These are phyloP conservation scores for Daedalea quercina DNA, from an alignment of 768 basidiomycete species.

Conservation along the genomic window DNA sequence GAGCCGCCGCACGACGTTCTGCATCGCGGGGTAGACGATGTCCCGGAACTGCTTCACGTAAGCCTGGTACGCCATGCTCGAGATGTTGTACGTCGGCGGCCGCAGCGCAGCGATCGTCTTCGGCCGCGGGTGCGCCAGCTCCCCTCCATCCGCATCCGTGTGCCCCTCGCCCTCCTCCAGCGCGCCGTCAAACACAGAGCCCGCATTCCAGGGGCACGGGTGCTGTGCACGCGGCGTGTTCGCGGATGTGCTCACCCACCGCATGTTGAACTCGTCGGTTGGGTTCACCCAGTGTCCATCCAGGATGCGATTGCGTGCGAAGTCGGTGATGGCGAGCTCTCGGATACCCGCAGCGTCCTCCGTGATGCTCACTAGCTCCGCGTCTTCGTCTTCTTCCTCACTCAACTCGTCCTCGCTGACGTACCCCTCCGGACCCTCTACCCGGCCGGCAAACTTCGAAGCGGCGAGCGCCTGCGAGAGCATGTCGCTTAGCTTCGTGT, in stretches of 20 bases:
- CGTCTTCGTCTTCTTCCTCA: constrained; percentile 37
- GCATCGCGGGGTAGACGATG: constrained; percentile 60
- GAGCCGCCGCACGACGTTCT: constrained; percentile 58
- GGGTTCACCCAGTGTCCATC: constrained; percentile 76
- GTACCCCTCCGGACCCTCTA: constrained; percentile 31
- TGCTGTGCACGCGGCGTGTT: constrained; percentile 27
- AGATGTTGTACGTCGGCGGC: constrained; percentile 58
- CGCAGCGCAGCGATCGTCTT: constrained; percentile 42
- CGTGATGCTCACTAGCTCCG: constrained; percentile 35
- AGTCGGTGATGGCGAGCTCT: constrained; percentile 59
- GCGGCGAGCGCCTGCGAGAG: constrained; percentile 66
- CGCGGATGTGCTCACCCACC: constrained; percentile 24
- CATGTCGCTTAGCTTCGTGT: constrained; percentile 62
- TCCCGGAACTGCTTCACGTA: constrained; percentile 53
- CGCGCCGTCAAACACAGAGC: constrained; percentile 20
- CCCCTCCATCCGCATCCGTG: constrained; percentile 19
- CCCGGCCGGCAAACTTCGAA: constrained; percentile 32
- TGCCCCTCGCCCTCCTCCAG: constrained; percentile 18
- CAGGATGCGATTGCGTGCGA: constrained; percentile 63
- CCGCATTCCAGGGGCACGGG: constrained; percentile 55
- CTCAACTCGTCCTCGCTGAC: constrained; percentile 27
- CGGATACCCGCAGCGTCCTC: constrained; percentile 41
- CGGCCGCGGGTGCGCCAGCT: constrained; percentile 40
- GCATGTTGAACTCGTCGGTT: constrained; percentile 55
- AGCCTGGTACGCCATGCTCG: constrained; percentile 54